A percentile compares a stretch with the other conserved stretches of the same genome.
These are phyloP conservation scores for Fusarium heterosporum DNA, from an alignment of 2,329 filamentous ascomycete species.

Conservation along the genomic window DNA sequence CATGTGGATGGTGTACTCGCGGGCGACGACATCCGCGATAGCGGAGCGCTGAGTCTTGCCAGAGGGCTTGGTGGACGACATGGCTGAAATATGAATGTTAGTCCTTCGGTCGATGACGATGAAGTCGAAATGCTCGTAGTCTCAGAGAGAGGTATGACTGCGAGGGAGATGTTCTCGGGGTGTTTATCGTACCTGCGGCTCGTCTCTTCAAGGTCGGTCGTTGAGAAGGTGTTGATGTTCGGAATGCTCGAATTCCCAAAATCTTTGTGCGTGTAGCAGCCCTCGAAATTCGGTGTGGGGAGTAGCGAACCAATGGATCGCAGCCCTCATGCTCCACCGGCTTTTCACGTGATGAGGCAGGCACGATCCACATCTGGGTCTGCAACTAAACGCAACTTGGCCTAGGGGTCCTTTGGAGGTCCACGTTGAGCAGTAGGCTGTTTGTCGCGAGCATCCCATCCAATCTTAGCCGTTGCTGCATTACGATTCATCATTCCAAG, in stretches of 20 bases:
- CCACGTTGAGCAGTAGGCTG: conserved; percentile 40
- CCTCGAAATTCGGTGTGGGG: conserved; percentile 51
- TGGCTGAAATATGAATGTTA: conserved; percentile 53
- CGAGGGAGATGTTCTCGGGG: conserved; percentile 41
- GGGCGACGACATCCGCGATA: conserved; percentile 98
- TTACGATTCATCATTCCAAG: conserved; percentile 45
- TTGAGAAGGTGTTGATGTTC: conserved; percentile 54
- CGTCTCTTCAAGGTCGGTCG: conserved; percentile 56
- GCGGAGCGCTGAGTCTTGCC: conserved; percentile 78
- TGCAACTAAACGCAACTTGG: conserved; percentile 37
- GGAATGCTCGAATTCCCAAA: conserved; percentile 55
- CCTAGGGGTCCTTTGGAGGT: conserved; percentile 37
- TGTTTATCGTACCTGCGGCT: conserved; percentile 56
- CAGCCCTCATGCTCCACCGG: conserved; percentile 2
- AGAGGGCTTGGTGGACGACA: conserved; percentile 58
- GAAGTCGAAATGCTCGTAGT: conserved; percentile 39
- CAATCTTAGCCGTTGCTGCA: conserved; percentile 42
- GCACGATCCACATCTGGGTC: conserved; percentile 17
- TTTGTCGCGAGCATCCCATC: conserved; percentile 40
- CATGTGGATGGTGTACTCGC: conserved; percentile 99
- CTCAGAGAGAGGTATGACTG: conserved; percentile 30
- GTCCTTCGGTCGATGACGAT: conserved; percentile 41
- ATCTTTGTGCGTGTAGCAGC: conserved; percentile 59
- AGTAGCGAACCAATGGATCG: conserved; percentile 54
- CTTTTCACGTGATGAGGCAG: conserved; percentile 46